Conservation (phyloP, 1,284 basidiomycete genomes). For the Gymnopus androsaceus region DNA sequence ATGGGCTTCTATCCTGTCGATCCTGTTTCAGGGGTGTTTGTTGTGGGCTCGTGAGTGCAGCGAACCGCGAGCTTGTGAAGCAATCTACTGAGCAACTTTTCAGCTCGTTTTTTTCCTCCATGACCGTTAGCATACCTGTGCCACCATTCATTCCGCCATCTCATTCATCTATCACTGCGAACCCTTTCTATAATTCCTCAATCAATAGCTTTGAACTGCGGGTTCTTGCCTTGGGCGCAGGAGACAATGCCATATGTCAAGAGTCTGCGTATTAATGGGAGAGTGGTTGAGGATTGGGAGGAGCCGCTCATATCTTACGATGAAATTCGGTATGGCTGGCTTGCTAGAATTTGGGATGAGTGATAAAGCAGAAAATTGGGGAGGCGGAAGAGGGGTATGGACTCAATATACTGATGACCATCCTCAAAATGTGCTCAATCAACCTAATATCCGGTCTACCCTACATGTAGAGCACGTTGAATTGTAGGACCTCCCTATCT, state of each 20-base stretch:
- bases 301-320: slow-evolving; percentile 57
- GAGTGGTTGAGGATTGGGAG: slow-evolving; percentile 23
- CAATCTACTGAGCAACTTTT: background rate
- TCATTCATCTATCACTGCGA: slow-evolving; percentile 1
- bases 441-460: too few species aligned
- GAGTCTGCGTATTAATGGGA: slow-evolving; percentile 57
- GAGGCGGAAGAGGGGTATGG: slow-evolving; percentile 17
- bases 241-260: slow-evolving; percentile 57
- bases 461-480: background rate
- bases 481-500: background rate
- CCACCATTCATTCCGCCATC: slow-evolving; percentile 9
- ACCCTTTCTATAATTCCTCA: slow-evolving; percentile 12
- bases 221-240: slow-evolving; percentile 7
- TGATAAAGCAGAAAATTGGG: slow-evolving; percentile 25
- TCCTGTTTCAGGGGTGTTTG: slow-evolving; percentile 72
- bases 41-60: slow-evolving; percentile 65
- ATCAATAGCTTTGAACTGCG: slow-evolving; percentile 13
- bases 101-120: slow-evolving; percentile 26
- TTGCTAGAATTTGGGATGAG: slow-evolving; percentile 70
- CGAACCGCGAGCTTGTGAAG: background rate
- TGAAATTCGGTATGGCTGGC: slow-evolving; percentile 57
- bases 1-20: slow-evolving; percentile 89
- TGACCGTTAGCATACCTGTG: slow-evolving; percentile 13
- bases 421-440: background rate
- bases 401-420: background rate